A percentile compares a stretch with the other conserved stretches of the same genome.
These are phyloP conservation scores for Calocybe cyanea DNA, from an alignment of 768 basidiomycete genomes.

Conservation along the genomic window DNA sequence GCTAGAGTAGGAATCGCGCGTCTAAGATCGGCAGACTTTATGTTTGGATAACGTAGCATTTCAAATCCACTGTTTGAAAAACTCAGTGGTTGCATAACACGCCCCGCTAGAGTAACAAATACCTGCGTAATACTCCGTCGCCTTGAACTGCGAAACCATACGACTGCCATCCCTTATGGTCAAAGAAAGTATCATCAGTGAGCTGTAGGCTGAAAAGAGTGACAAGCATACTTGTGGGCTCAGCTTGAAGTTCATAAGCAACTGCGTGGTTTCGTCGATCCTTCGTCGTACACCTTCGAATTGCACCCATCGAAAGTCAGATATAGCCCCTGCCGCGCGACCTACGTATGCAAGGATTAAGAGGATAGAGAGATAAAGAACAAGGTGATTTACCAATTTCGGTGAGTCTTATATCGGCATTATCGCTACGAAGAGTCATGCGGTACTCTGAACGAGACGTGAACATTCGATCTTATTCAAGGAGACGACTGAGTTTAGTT, in stretches of 20 bases:
- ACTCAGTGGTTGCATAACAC: no score
- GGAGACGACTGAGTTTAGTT: no score
- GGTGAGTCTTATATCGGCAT: slow-evolving; percentile 82
- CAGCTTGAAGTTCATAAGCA: slow-evolving; percentile 32
- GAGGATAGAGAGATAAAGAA: neutral
- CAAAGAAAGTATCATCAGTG: neutral
- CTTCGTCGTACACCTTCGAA: slow-evolving; percentile 30
- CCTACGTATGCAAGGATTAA: slow-evolving; percentile 25
- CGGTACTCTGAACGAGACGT: slow-evolving; percentile 81
- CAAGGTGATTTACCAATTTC: slow-evolving; percentile 50
- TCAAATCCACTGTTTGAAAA: slow-evolving; percentile 87
- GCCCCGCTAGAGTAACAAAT: slow-evolving; percentile 51
- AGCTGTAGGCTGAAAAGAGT: neutral
- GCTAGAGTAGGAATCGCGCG: slow-evolving; percentile 46
- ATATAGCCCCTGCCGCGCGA: slow-evolving; percentile 39
- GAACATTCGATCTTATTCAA: no score
- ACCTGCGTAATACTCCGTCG: slow-evolving; percentile 45
- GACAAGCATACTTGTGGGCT: slow-evolving; percentile 38
- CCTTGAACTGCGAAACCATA: slow-evolving; percentile 41
- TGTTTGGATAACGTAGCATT: slow-evolving; percentile 56
- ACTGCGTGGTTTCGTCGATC: slow-evolving; percentile 30
- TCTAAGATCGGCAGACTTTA: slow-evolving; percentile 41
- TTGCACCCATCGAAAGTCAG: slow-evolving; percentile 38
- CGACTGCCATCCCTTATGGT: slow-evolving; percentile 30
- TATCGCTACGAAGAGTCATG: slow-evolving; percentile 84